Evolutionary conservation across 768 basidiomycete species (phyloP), one percentile per base, ranked within the genome.

Genomic region (Kwoniella bestiolae): DNA sequence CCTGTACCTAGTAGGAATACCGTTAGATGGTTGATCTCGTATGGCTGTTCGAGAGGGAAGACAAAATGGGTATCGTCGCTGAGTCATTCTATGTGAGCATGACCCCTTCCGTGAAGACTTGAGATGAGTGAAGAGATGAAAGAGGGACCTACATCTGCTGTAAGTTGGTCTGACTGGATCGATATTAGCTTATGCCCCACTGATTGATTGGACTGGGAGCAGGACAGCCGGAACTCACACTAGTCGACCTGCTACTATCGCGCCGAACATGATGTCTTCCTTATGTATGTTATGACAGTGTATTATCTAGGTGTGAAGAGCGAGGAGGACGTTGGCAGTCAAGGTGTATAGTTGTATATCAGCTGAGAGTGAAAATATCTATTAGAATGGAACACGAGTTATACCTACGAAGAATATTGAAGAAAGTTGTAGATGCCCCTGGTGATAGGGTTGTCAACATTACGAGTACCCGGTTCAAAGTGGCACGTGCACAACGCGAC

Each of bases 21-120:
- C 0, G 79, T 80, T 23, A 80, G 55, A 58, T 80, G 79, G 51
- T 80, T 80, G 45, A 80, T 74, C 47, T 79, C 75, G 51, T 74
- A 71, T 31, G 78, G 77, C 32, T 76, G 71, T 63, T 80, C 79
- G 2, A 80, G 65, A 16, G 73, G 68, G 64, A 80, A 80, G 3
- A 80, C 72, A 51, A 78, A 80, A 65, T 78, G 77, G 47, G 79
- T 80, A 6, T 79, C 79, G 64, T 78, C 76, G 41, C 76, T 78
- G 38, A n/a, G 23, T 32, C 7, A 25, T 26, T 8, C 3, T 16
- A 26, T 23, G n/a, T 45, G 1, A 58, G 21, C 29, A 41, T 9
- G 38, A 35, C 6, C 5, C n/a, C 29, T 12, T 29, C 9, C 12
- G n/a, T 12, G 9, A 21, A 28, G 32, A 16, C 21, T 3, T 2